Conservation (phyloP, 768 basidiomycete genomes). For the Coprinellus micaceus region DNA sequence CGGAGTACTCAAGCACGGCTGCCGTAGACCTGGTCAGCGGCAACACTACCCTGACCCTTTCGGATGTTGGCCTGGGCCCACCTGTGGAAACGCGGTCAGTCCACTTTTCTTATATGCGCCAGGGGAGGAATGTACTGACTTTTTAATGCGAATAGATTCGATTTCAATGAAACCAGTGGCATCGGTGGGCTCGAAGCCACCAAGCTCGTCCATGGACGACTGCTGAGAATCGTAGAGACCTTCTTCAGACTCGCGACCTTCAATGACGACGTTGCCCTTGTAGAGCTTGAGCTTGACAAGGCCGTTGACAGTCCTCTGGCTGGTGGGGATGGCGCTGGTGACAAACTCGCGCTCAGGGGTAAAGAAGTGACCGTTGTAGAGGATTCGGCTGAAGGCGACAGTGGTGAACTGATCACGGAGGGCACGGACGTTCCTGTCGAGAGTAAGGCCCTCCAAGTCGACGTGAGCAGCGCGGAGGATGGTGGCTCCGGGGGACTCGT, state of each 20-base stretch:
- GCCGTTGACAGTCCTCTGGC: conserved; percentile 96
- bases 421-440: conserved; percentile 94
- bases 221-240: conserved; percentile 93
- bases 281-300: conserved; percentile 86
- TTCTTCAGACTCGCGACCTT: conserved; percentile 87
- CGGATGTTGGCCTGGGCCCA: conserved; percentile 87
- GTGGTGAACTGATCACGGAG: conserved; percentile 95
- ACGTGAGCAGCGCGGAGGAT: conserved; percentile 94
- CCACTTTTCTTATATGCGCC: neutral
- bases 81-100: conserved; percentile 32
- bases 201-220: conserved; percentile 98
- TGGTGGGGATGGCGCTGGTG: conserved; percentile 84
- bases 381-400: conserved; percentile 79
- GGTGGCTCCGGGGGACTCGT: conserved; percentile 95
- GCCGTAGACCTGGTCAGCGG: conserved; percentile 77
- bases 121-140: too few species aligned
- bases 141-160: conserved; percentile 96
- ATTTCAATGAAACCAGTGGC: conserved; percentile 97
- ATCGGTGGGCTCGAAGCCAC: conserved; percentile 95
- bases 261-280: conserved; percentile 94
- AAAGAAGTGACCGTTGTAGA: conserved; percentile 99
- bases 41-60: conserved; percentile 78
- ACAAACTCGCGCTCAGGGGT: conserved; percentile 98
- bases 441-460: conserved; percentile 95
- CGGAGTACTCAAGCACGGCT: conserved; percentile 53